Evolutionary conservation across 345 rosid species (phyloP), one percentile per base, ranked within the genome.

Genomic region (Populus euphratica): DNA sequence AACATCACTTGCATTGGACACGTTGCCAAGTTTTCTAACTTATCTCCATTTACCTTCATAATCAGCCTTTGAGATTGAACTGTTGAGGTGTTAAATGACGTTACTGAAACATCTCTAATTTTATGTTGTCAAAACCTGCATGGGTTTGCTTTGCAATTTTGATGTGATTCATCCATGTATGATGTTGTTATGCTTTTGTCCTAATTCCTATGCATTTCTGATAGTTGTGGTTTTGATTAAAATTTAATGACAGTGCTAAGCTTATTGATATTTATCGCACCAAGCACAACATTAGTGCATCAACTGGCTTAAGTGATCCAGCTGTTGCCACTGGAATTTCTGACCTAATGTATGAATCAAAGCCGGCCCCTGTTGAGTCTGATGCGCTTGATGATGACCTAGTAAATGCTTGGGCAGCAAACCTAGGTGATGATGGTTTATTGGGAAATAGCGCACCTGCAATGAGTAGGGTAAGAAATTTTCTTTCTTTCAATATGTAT

Each of bases 331-430:
- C 94, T 74, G 99, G 98, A 73, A 96, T 96, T 80, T 93, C 98
- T 69, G 99, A 92, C 79, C 91, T 96, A 76, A 81, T 94, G 61
- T 94, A 93, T 82, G 98, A 94, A 83, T 87, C 94, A 69, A 89
- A 87, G 82, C 92, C 93, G 31, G 91, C 91, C 35, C 87, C 89
- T 72, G 84, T 83, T 65, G 93, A 91, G 81, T 80, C 96, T 77
- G 94, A 92, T 80, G 81, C 88, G 25, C 89, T 96, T 68, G 98
- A 96, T 79, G 97, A 96, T 89, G 99, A 96, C 86, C 89, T 96
- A 38, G 99, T 96, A 75, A 96, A 96, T 86, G 99, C 97, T 59
- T 96, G 99, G 99, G 98, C 98, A 64, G 94, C 96, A 80, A 96
- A 90, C 85, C 98, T 96, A 73, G 99, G 95, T 62, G 98, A 96